Conservation (phyloP, 2,329 filamentous ascomycete genomes). For the Aspergillus neoniger region DNA sequence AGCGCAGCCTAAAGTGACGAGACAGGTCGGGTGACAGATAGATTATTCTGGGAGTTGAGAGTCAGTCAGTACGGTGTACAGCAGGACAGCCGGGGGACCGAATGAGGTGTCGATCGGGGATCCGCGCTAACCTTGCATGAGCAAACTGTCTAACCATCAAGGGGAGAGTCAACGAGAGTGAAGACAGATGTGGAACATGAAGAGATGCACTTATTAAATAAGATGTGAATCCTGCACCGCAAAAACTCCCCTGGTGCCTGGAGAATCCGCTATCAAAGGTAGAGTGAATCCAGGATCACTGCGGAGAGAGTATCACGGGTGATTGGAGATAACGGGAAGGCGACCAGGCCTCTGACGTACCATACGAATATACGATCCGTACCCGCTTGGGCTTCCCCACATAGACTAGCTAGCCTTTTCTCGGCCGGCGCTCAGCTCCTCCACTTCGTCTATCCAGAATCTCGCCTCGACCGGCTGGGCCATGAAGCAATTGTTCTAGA, state of each 20-base stretch:
- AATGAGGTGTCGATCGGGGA: slow-evolving; percentile 4
- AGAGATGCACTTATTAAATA: background rate
- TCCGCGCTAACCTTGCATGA: slow-evolving; percentile 7
- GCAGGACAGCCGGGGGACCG: background rate
- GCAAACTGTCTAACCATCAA: background rate
- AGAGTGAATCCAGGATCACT: background rate
- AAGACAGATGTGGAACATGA: background rate
- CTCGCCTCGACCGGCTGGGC: slow-evolving; percentile 10
- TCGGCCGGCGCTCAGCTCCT: slow-evolving; percentile 6
- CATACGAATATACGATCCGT: slow-evolving; percentile 2
- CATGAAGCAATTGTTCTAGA: slow-evolving; percentile 26
- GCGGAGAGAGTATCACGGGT: background rate
- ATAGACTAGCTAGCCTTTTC: slow-evolving; percentile 14
- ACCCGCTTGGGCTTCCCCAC: slow-evolving; percentile 19
- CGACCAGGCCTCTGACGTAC: slow-evolving; percentile 32
- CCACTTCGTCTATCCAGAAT: background rate
- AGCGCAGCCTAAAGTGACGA: background rate
- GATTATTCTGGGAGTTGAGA: background rate
- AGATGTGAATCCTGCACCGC: background rate
- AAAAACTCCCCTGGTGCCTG: background rate
- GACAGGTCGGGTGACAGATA: background rate
- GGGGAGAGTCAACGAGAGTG: background rate
- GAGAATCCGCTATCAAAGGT: background rate
- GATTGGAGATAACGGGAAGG: slow-evolving; percentile 19
- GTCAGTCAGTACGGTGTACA: background rate